Evolutionary conservation across 2,329 filamentous ascomycete genomes (phyloP).

Genomic region (Xylariomycetidae sp.): DNA sequence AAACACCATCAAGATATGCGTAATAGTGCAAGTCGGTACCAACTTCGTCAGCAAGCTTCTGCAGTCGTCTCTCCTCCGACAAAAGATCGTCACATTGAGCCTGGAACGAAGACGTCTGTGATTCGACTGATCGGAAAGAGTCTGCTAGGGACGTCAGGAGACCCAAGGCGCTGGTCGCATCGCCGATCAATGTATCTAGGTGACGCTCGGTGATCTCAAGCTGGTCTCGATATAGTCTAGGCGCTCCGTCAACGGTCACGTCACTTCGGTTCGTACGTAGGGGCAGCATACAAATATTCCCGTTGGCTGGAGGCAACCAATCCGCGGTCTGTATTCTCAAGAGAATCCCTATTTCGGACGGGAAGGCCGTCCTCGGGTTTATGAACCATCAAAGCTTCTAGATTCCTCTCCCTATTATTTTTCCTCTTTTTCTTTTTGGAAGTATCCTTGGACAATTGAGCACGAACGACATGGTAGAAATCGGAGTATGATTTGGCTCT

Average conservation of each 20-base stretch:
- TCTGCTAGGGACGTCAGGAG: constrained; percentile 75
- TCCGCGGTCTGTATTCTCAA: constrained; percentile 61
- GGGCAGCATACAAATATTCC: constrained; percentile 65
- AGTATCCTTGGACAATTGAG: constrained; percentile 50
- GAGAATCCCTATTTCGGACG: constrained; percentile 16
- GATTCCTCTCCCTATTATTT: constrained; percentile 39
- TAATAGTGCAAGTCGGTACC: constrained; percentile 93
- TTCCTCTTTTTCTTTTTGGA: constrained; percentile 33
- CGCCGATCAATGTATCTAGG: constrained; percentile 71
- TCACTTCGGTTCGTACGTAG: not conserved
- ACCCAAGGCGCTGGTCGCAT: constrained; percentile 70
- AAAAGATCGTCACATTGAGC: constrained; percentile 86
- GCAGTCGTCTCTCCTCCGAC: constrained; percentile 73
- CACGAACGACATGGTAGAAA: constrained; percentile 62
- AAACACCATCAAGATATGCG: constrained; percentile 86
- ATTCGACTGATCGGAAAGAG: constrained; percentile 83
- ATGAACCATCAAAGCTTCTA: constrained; percentile 45
- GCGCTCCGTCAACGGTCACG: no score
- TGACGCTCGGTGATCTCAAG: constrained; percentile 76
- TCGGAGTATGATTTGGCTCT: constrained; percentile 76
- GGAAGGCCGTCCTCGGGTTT: constrained; percentile 21
- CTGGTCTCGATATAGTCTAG: constrained; percentile 73
- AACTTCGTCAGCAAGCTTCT: constrained; percentile 76
- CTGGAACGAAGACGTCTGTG: constrained; percentile 89
- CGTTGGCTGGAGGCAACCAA: constrained; percentile 79